These are phyloP conservation scores for Nidula microcarpa DNA, from an alignment of 768 basidiomycete genomes.

Conservation along the genomic window DNA sequence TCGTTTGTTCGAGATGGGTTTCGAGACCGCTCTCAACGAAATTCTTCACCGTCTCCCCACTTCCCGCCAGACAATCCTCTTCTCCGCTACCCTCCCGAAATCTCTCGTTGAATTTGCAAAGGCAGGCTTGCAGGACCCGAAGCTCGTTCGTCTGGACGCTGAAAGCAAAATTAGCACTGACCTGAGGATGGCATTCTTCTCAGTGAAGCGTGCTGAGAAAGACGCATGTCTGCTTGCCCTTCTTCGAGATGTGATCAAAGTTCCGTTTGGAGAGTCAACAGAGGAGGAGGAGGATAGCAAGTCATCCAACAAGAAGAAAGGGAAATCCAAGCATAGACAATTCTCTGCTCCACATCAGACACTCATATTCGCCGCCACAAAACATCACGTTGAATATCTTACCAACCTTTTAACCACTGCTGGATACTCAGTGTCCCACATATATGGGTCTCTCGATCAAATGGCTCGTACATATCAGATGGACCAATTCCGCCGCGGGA, in stretches of 20 bases:
- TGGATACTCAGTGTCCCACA: conserved; percentile 88
- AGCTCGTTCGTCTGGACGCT: conserved; percentile 92
- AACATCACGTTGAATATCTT: conserved; percentile 98
- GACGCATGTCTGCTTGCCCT: conserved; percentile 85
- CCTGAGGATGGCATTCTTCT: conserved; percentile 92
- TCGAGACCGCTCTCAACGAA: conserved; percentile 87
- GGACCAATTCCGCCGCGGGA: conserved; percentile 80
- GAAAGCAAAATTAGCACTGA: conserved; percentile 96
- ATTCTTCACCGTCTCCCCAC: conserved; percentile 86
- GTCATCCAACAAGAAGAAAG: conserved; percentile 37
- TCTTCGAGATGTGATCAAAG: conserved; percentile 82
- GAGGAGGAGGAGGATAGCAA: conserved; percentile 20
- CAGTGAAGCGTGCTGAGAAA: conserved; percentile 89
- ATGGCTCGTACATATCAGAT: conserved; percentile 85
- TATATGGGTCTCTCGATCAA: conserved; percentile 96
- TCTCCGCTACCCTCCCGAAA: conserved; percentile 95
- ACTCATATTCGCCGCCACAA: conserved; percentile 92
- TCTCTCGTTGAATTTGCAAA: conserved; percentile 98
- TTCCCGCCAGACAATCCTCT: conserved; percentile 87
- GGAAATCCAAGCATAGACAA: conserved; percentile 51
- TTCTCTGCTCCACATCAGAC: conserved; percentile 81
- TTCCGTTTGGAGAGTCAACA: conserved; percentile 52
- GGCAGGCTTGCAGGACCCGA: conserved; percentile 90
- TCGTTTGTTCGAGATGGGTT: conserved; percentile 98
- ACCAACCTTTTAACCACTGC: conserved; percentile 70